phyloP scores from a whole-genome alignment of 805 yeast genomes.

The Wickerhamomyces pijperi region DNA sequence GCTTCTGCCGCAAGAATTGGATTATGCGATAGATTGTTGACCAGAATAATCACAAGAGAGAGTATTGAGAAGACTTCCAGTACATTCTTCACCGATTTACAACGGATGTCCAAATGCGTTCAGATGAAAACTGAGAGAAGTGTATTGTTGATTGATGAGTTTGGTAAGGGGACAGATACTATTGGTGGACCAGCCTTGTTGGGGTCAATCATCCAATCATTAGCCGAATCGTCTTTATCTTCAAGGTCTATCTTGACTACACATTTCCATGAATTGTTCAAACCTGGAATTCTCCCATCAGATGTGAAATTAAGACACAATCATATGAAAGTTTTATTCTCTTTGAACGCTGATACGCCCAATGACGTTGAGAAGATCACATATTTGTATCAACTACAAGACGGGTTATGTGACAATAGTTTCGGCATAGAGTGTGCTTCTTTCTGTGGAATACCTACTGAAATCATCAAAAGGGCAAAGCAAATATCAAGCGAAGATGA shows the following conservation, averaged over 20 bases:
- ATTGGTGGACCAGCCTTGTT: constrained; percentile 34
- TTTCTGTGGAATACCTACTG: constrained; percentile 22
- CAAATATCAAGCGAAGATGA: constrained; percentile 13
- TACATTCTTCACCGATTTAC: constrained; percentile 39
- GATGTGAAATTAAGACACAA: constrained; percentile 19
- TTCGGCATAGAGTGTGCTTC: constrained; percentile 32
- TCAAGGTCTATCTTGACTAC: constrained; percentile 27
- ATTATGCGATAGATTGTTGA: constrained; percentile 33
- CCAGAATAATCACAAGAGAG: constrained; percentile 33
- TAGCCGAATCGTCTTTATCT: constrained; percentile 7
- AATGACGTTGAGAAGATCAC: constrained; percentile 11
- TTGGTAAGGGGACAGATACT: constrained; percentile 41
- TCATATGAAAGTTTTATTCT: constrained; percentile 24
- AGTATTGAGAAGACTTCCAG: constrained; percentile 29
- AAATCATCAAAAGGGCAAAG: constrained; percentile 23
- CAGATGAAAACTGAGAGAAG: constrained; percentile 28
- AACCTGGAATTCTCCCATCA: constrained; percentile 13
- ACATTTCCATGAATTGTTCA: constrained; percentile 32
- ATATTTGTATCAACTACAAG: constrained; percentile 22
- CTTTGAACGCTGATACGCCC: constrained; percentile 2
- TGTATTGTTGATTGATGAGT: constrained; percentile 38
- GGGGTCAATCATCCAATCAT: constrained; percentile 24
- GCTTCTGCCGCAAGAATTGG: constrained; percentile 35
- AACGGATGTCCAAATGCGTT: constrained; percentile 31
- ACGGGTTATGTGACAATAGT: constrained; percentile 24